A percentile compares a stretch with the other conserved stretches of the same genome.
Evolutionary conservation across 352 stramenopile genomes (phyloP).

Genomic region (Aphanomyces cochlioides): DNA sequence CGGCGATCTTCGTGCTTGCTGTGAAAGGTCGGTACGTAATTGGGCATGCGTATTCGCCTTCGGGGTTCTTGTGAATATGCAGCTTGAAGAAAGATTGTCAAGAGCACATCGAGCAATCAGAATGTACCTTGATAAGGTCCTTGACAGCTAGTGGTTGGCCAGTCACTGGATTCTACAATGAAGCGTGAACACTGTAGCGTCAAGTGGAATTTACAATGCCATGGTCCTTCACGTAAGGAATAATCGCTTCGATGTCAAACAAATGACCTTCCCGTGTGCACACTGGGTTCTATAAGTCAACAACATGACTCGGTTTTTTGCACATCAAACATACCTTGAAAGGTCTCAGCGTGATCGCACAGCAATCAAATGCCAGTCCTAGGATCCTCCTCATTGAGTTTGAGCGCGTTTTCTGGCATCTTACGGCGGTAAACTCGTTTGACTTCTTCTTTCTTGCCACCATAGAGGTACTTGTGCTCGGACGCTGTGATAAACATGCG

Average conservation of each 20-base stretch:
- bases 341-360: conserved; percentile 92
- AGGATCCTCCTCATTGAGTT: background rate
- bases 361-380: conserved; percentile 97
- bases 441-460: conserved; percentile 87
- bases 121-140: conserved; percentile 91
- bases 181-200: background rate
- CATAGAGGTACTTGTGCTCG: conserved; percentile 91
- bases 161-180: conserved; percentile 89
- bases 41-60: conserved; percentile 83
- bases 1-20: conserved; percentile 84
- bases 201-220: conserved; percentile 63
- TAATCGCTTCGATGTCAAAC: conserved; percentile 96
- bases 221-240: conserved; percentile 95
- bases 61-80: conserved; percentile 76
- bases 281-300: conserved; percentile 80
- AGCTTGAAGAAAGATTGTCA: conserved; percentile 36
- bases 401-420: background rate
- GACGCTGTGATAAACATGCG: conserved; percentile 85
- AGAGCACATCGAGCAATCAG: conserved; percentile 46
- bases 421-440: conserved; percentile 71
- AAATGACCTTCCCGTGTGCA: conserved; percentile 93
- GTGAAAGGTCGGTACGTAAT: conserved; percentile 96
- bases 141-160: conserved; percentile 85
- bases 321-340: conserved; percentile 52
- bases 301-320: conserved; percentile 35